Percentiles rank a stretch among this genome's conserved stretches.
Conservation (phyloP, 2,329 filamentous ascomycete genomes). For the Ophiognomonia clavigignenti-juglandacearum region DNA sequence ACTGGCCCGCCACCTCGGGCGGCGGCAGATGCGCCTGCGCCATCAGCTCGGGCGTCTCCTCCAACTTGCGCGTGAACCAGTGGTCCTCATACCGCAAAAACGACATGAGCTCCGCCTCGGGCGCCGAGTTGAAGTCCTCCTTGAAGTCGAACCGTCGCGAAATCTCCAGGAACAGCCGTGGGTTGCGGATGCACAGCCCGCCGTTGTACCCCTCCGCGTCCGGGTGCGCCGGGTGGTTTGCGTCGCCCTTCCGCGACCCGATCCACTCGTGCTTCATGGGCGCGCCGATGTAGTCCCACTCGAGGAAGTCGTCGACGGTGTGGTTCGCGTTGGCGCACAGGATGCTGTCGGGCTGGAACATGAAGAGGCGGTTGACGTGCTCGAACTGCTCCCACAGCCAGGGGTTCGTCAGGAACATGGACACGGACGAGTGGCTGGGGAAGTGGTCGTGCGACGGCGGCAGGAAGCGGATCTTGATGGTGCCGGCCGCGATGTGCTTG, state of each 20-base stretch:
- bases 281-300: constrained; percentile 30
- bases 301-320: constrained; percentile 29
- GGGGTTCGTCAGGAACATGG: constrained; percentile 27
- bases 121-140: background rate
- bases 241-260: background rate
- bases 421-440: constrained; percentile 29
- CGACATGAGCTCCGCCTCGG: background rate
- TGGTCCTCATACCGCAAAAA: constrained; percentile 19
- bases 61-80: constrained; percentile 23
- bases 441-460: constrained; percentile 27
- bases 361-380: constrained; percentile 27
- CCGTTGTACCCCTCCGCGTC: constrained; percentile 25
- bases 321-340: constrained; percentile 26
- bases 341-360: constrained; percentile 34
- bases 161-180: constrained; percentile 19
- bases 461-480: constrained; percentile 32
- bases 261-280: constrained; percentile 19
- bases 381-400: constrained; percentile 33
- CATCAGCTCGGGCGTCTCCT: constrained; percentile 2
- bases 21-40: constrained; percentile 16
- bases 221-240: background rate
- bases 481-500: constrained; percentile 21
- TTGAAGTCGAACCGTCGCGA: constrained; percentile 9
- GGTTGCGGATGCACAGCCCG: constrained; percentile 27
- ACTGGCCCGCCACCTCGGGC: constrained; percentile 18